A percentile compares a stretch with the other conserved stretches of the same genome.
These are phyloP conservation scores for Boletus subcaerulescens DNA, from an alignment of 768 basidiomycete genomes.

Conservation along the genomic window DNA sequence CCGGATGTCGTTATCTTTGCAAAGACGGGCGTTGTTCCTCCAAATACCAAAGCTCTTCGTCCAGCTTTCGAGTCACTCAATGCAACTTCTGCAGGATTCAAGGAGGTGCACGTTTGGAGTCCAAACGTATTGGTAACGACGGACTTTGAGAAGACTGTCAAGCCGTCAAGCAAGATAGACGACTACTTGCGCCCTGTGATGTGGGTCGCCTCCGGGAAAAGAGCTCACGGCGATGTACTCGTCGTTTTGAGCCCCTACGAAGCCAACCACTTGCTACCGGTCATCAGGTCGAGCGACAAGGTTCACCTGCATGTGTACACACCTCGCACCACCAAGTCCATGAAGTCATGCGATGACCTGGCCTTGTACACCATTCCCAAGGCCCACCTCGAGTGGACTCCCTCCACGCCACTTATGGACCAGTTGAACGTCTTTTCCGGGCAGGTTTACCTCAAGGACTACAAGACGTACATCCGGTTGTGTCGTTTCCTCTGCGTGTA, in stretches of 20 bases:
- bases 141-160: slow-evolving; percentile 16
- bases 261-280: slow-evolving; percentile 36
- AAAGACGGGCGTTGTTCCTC: slow-evolving; percentile 25
- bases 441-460: slow-evolving; percentile 1
- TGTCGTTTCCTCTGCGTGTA: slow-evolving; percentile 2
- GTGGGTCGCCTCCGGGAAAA: slow-evolving; percentile 1
- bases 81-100: not conserved
- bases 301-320: slow-evolving; percentile 40
- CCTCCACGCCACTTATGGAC: slow-evolving; percentile 1
- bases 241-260: slow-evolving; percentile 26
- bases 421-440: slow-evolving; percentile 8
- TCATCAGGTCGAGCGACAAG: slow-evolving; percentile 28
- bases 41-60: slow-evolving; percentile 19
- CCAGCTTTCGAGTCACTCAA: slow-evolving; percentile 14
- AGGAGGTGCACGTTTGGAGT: slow-evolving; percentile 24
- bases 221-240: slow-evolving; percentile 10
- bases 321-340: slow-evolving; percentile 34
- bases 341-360: slow-evolving; percentile 38
- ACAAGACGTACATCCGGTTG: not conserved
- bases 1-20: slow-evolving; percentile 27
- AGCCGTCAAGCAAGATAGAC: not conserved
- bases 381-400: not conserved
- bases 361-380: slow-evolving; percentile 11
- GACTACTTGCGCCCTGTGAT: slow-evolving; percentile 8
- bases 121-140: slow-evolving; percentile 6